Conservation (phyloP, 192 early-diverging fungal genomes). For the Backusella sp. region DNA sequence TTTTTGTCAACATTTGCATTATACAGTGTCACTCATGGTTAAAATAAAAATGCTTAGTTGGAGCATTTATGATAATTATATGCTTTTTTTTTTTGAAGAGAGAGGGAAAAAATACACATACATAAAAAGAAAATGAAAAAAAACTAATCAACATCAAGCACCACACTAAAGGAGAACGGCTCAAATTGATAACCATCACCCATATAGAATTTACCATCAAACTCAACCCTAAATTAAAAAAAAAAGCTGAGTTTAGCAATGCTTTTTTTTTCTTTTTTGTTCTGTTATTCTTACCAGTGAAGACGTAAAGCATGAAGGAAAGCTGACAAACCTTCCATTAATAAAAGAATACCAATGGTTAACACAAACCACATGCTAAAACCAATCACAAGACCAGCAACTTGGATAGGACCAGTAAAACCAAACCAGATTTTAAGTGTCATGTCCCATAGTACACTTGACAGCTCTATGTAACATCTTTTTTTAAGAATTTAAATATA, state of each 20-base stretch:
- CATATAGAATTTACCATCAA: constrained; percentile 96
- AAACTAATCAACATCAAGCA: background rate
- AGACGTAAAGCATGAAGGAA: constrained; percentile 90
- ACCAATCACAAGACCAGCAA: constrained; percentile 71
- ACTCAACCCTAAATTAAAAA: constrained; percentile 68
- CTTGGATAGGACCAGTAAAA: constrained; percentile 52
- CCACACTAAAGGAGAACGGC: constrained; percentile 80
- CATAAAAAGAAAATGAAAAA: background rate
- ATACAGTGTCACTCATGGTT: background rate
- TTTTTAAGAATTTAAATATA: background rate
- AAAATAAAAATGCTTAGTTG: background rate
- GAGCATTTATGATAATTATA: background rate
- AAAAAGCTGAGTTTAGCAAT: background rate
- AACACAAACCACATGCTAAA: constrained; percentile 87
- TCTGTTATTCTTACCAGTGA: constrained; percentile 58
- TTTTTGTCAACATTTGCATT: no score
- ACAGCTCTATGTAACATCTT: constrained; percentile 57
- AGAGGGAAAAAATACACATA: background rate
- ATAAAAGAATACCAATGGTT: constrained; percentile 75
- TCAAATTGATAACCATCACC: constrained; percentile 85
- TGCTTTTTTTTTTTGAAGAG: background rate
- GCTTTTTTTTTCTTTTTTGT: background rate
- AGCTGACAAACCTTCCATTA: constrained; percentile 86
- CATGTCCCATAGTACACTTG: constrained; percentile 97
- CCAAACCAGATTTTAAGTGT: constrained; percentile 58